phyloP scores from a whole-genome alignment of 2,329 filamentous ascomycete species.

The Phaeophleospora eucalypticola region DNA sequence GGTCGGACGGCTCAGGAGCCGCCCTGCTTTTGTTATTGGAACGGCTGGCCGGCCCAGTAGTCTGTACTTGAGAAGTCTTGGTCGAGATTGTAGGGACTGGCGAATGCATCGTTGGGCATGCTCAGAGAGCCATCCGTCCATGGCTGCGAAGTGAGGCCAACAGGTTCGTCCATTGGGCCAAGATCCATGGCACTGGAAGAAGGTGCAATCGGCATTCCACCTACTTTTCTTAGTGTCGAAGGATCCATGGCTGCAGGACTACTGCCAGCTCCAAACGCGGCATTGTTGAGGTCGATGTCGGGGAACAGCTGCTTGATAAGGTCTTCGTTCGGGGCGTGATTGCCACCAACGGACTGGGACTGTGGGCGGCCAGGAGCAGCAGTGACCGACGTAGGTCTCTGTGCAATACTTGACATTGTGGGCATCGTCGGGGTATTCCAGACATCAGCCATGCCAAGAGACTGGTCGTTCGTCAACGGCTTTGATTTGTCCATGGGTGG shows the following conservation, averaged over 20 bases:
- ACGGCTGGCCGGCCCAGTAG: constrained; percentile 22
- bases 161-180: constrained; percentile 18
- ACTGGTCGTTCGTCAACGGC: constrained; percentile 7
- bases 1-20: constrained; percentile 15
- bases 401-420: constrained; percentile 11
- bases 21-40: constrained; percentile 26
- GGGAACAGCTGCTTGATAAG: constrained; percentile 32
- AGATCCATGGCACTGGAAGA: constrained; percentile 7
- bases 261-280: constrained; percentile 13
- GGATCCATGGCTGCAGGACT: constrained; percentile 10
- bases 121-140: constrained; percentile 33
- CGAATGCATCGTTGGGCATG: constrained; percentile 29
- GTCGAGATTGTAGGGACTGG: constrained; percentile 26
- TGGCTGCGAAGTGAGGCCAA: constrained; percentile 27
- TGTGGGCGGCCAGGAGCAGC: constrained; percentile 20
- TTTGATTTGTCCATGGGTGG: constrained; percentile 17
- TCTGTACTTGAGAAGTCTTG: constrained; percentile 27
- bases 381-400: constrained; percentile 11
- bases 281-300: constrained; percentile 27
- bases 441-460: constrained; percentile 13
- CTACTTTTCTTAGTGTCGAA: constrained; percentile 8
- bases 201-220: constrained; percentile 5
- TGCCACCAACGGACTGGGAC: constrained; percentile 28
- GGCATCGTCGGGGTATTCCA: constrained; percentile 25
- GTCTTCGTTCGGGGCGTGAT: constrained; percentile 28